Evolutionary conservation across 345 rosid genomes (phyloP), one percentile per base, ranked within the genome.

Genomic region (Lepidium sativum): DNA sequence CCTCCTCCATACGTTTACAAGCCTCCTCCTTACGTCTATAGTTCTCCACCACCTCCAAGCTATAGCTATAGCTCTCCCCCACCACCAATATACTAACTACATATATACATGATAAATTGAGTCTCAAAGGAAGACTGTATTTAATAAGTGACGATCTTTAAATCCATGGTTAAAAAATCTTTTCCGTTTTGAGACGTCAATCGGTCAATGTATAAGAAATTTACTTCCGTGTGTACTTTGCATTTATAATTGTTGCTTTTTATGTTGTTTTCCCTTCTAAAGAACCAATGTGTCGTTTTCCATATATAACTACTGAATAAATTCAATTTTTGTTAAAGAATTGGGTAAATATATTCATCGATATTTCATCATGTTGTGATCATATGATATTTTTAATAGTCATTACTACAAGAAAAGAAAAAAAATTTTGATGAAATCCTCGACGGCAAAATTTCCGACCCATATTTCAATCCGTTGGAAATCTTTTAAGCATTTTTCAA

Each of bases 41-140:
- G 16, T 0, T 33, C 59, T 2, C 59, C 59, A 5, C 59, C 65
- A 64, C 29, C 50, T 17, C 58, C 49, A 20, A 65, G 37, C 39
- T 67, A 67, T 52, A 40, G 29, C 48, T 64, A 64, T 42, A 66
- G 45, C 47, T 55, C 64, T 37, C 71, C 72, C 57, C 32, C 72
- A 48, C 72, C 72, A 49, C 72, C 66, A 40, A 18, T 68, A 20
- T 68, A 68, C 35, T 68, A 68, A 68, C 21, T 50, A 29, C 14
- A 39, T 23, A 12, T 31, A 59, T 40, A 42, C 53, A 32, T 49
- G 59, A 39, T 50, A 51, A 49, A 38, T 50, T 37, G 13, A 57
- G 43, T 25, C 60, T 44, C 15, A 9, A 38, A 39, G 17, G n/a
- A 48, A 49, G 50, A 40, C n/a, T 58, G 23, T 68, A 13, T 10